These are phyloP conservation scores for Ophiocordyceps camponoti-saundersi DNA, from an alignment of 2,329 filamentous ascomycete genomes.

Conservation along the genomic window DNA sequence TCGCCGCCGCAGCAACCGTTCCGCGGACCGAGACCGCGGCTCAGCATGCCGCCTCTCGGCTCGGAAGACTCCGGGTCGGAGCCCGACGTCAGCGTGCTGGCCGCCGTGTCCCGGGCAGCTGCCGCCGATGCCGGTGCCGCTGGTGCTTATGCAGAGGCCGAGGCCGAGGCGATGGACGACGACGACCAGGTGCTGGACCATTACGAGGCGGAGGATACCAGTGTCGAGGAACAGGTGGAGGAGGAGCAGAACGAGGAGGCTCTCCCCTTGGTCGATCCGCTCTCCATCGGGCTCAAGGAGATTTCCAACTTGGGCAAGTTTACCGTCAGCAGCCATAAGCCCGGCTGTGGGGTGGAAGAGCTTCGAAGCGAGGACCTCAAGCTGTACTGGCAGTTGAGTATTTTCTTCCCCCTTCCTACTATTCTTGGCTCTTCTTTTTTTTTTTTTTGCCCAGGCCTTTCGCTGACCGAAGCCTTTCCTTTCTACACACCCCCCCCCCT, in stretches of 20 bases:
- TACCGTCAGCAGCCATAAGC: conserved; percentile 69
- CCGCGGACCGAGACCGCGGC: no score
- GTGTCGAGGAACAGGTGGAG: conserved; percentile 17
- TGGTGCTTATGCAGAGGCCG: no score
- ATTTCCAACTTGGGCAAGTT: conserved; percentile 73
- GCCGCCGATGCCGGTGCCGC: no score
- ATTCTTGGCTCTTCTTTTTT: no score
- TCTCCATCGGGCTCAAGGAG: conserved; percentile 49
- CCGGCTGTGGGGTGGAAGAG: conserved; percentile 61
- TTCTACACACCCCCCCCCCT: background rate
- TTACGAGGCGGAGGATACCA: conserved; percentile 14
- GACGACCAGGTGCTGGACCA: conserved; percentile 12
- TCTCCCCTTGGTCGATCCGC: conserved; percentile 31
- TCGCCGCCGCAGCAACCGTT: no score
- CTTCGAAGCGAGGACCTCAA: conserved; percentile 56
- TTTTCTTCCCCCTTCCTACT: background rate
- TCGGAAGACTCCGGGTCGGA: no score
- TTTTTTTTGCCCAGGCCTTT: background rate
- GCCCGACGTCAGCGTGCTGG: no score
- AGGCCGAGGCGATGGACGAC: conserved; percentile 4
- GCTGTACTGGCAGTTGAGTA: conserved; percentile 63
- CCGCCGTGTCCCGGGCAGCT: no score
- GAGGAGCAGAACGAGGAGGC: conserved; percentile 14
- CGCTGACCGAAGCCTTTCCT: background rate
- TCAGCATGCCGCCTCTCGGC: no score